Percentiles rank a stretch among this genome's conserved stretches.
Evolutionary conservation across 306 rosid genomes (phyloP).

Genomic region (Cercis canadensis): DNA sequence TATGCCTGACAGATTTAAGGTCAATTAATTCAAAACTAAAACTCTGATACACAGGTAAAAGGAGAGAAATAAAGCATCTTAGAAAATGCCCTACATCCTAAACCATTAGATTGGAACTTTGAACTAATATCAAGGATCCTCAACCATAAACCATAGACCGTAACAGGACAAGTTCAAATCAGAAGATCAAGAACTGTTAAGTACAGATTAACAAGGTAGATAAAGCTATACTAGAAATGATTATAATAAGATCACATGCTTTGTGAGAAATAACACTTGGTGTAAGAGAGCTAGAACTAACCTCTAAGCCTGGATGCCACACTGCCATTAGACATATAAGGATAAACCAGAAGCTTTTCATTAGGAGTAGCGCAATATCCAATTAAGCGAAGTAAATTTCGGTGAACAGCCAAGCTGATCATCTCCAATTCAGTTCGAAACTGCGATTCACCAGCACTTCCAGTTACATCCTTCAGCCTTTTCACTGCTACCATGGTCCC

Average conservation of each 20-base stretch:
- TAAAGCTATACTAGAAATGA: background rate
- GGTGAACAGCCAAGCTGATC: constrained; percentile 97
- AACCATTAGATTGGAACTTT: background rate
- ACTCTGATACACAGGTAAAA: background rate
- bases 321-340: constrained; percentile 95
- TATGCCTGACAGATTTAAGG: background rate
- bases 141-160: background rate
- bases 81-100: too few species aligned
- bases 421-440: constrained; percentile 93
- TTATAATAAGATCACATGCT: background rate
- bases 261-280: background rate
- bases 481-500: constrained; percentile 91
- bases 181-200: constrained; percentile 4
- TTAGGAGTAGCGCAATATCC: constrained; percentile 87
- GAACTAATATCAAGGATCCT: background rate
- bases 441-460: constrained; percentile 90
- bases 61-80: background rate
- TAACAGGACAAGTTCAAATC: constrained; percentile 17
- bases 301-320: constrained; percentile 96
- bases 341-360: constrained; percentile 92
- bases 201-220: background rate
- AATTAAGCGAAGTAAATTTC: constrained; percentile 82
- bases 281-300: constrained; percentile 36
- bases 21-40: background rate
- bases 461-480: constrained; percentile 87